These are phyloP conservation scores for Starmerella riodocensis DNA, from an alignment of 805 yeast species.

Conservation along the genomic window DNA sequence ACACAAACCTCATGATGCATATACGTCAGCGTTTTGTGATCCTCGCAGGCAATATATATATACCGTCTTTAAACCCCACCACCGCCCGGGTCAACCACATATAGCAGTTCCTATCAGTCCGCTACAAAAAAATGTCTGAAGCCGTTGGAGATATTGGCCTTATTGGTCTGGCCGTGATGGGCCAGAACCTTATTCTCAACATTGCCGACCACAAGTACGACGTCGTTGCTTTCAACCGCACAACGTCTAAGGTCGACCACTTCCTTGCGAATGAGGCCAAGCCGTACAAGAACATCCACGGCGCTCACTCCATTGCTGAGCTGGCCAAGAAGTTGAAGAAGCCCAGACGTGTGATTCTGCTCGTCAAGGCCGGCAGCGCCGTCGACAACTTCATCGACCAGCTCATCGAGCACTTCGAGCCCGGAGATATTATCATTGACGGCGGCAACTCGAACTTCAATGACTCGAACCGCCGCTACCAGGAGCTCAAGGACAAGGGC, in stretches of 20 bases:
- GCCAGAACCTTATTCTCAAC: slow-evolving; percentile 84
- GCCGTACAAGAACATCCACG: slow-evolving; percentile 74
- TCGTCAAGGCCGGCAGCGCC: slow-evolving; percentile 94
- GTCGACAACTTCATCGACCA: slow-evolving; percentile 85
- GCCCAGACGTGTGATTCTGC: slow-evolving; percentile 88
- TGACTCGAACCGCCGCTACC: slow-evolving; percentile 93
- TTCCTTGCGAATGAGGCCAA: slow-evolving; percentile 90
- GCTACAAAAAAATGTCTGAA: slow-evolving; percentile 14
- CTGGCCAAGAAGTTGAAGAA: slow-evolving; percentile 78
- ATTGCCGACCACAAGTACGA: slow-evolving; percentile 98
- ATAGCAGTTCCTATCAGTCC: background rate
- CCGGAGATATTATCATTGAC: slow-evolving; percentile 96
- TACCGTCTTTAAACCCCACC: background rate
- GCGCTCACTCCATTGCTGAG: slow-evolving; percentile 87
- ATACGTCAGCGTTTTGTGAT: slow-evolving; percentile 1
- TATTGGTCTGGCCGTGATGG: slow-evolving; percentile 99
- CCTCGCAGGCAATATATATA: slow-evolving; percentile 3
- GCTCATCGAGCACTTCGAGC: slow-evolving; percentile 78
- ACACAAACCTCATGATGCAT: background rate
- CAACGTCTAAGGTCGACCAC: slow-evolving; percentile 87
- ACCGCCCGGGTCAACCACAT: no score
- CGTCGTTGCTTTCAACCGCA: slow-evolving; percentile 97
- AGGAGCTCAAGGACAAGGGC: slow-evolving; percentile 74
- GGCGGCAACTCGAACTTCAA: slow-evolving; percentile 99
- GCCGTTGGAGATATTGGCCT: slow-evolving; percentile 81